Evolutionary conservation across 768 basidiomycete genomes (phyloP).

Genomic region (Naematelia encephala): DNA sequence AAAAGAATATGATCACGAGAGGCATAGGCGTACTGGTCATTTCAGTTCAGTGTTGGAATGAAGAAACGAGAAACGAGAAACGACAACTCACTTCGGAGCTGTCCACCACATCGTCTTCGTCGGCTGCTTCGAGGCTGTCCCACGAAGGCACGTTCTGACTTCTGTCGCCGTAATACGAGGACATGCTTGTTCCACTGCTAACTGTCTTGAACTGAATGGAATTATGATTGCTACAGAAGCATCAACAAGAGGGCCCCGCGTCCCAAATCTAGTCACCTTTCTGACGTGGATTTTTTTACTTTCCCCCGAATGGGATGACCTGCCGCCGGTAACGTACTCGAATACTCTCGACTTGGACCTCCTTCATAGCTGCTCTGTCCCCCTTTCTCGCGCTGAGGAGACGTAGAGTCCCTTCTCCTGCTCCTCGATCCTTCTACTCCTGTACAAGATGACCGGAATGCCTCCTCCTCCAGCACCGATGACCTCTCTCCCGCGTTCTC

Average conservation of each 20-base stretch:
- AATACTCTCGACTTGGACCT: no score
- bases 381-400: slow-evolving; percentile 2
- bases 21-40: slow-evolving; percentile 63
- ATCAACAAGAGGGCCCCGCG: slow-evolving; percentile 10
- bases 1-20: slow-evolving; percentile 87
- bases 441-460: neutral
- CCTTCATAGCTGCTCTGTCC: no score
- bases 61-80: neutral
- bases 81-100: slow-evolving; percentile 35
- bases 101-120: slow-evolving; percentile 42
- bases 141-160: slow-evolving; percentile 35
- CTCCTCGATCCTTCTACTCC: no score
- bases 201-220: no score
- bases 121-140: slow-evolving; percentile 34
- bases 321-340: neutral
- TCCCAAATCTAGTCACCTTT: slow-evolving; percentile 1
- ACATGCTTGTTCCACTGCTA: slow-evolving; percentile 27
- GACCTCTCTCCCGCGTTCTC: neutral
- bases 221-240: neutral
- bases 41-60: slow-evolving; percentile 8
- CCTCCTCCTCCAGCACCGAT: neutral
- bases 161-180: slow-evolving; percentile 40
- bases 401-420: slow-evolving; percentile 5
- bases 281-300: slow-evolving; percentile 1
- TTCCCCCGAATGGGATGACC: neutral